Base-by-base conservation (phyloP, 495 filamentous ascomycete species). In the Elaphomyces granulatus region DNA sequence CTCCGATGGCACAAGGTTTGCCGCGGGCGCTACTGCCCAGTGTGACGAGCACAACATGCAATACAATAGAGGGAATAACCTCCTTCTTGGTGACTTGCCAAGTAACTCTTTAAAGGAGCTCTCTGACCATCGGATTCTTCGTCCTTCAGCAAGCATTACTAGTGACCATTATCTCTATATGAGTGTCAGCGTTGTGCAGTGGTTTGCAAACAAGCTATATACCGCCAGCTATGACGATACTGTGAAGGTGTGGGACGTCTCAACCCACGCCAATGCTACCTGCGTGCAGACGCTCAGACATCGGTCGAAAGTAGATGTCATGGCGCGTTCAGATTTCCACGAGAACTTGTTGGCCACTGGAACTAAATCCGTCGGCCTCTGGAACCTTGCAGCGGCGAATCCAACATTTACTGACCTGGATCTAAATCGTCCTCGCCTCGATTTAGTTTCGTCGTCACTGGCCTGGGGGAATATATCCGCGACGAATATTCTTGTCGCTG, bases 181-280 rank as follows among this genome's bases (percentile, higher is more conserved):
- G 41, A 92, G 81, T 1, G 78, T 94, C 0, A 77, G 78, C 2
- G 70, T 74, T n/a, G 74, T 84, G 2, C 72, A 78, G 31, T 92
- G 86, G 60, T 78, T 77, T 23, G 72, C 70, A 15, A 53, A 67
- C 3, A 59, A 59, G 3, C 65, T 87, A 0, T 93, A 78, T 45
- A 87, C 86, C 0, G 79, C 78, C 0, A 82, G 85, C 18, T 92
- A 83, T 47, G 90, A 98, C 45, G 60, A 73, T 4, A 80, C 74
- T 0, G 78, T 90, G 16, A 85, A 86, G 40, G 55, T 85, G 7
- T 96, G 87, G 83, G 61, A 73, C 39, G 58, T 70, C 0, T 40
- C 60, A 3, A 20, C 45, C 15, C 47, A 58, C 54, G 52, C 20
- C 30, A 51, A 16, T 50, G 52, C 51, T 1, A 49, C 40, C 15